Conservation (phyloP, 148 eudicot genomes). For the Fagopyrum homotropicum region DNA sequence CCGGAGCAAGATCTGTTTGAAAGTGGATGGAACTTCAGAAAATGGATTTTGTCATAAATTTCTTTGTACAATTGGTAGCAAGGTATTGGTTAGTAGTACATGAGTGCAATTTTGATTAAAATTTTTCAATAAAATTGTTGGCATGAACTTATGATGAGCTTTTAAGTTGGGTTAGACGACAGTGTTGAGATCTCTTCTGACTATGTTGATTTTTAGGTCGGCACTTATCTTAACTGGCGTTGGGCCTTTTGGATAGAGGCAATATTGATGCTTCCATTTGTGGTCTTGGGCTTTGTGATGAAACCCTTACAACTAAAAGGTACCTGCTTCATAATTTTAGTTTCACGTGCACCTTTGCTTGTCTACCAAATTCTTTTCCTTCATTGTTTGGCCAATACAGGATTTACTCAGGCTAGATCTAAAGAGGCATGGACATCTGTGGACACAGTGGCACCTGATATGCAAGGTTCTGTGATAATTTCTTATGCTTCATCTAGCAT, state of each 20-base stretch:
- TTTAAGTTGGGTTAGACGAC: neutral
- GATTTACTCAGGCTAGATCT: conserved; percentile 32
- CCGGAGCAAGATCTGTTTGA: neutral
- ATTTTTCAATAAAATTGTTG: too few relatives aligned
- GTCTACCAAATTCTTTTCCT: conserved; percentile 1
- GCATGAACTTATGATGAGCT: neutral
- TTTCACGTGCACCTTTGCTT: neutral
- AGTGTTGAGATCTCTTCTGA: neutral
- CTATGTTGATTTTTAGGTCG: conserved; percentile 40
- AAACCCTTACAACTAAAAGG: conserved; percentile 85
- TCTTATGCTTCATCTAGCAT: neutral
- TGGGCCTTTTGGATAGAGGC: conserved; percentile 71
- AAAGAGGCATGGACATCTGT: conserved; percentile 21
- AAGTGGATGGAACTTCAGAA: neutral
- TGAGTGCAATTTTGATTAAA: too few relatives aligned
- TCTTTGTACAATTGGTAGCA: neutral
- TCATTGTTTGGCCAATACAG: conserved; percentile 24
- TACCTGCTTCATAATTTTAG: conserved; percentile 15
- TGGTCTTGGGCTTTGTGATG: conserved; percentile 72
- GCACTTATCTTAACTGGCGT: conserved; percentile 53
- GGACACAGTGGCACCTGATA: conserved; percentile 23
- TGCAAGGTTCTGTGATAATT: conserved; percentile 24
- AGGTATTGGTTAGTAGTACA: neutral
- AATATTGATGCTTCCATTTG: conserved; percentile 79
- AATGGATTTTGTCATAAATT: neutral